These are phyloP conservation scores for Astrothelium macrocarpum DNA, from an alignment of 495 filamentous ascomycete genomes.

Conservation along the genomic window DNA sequence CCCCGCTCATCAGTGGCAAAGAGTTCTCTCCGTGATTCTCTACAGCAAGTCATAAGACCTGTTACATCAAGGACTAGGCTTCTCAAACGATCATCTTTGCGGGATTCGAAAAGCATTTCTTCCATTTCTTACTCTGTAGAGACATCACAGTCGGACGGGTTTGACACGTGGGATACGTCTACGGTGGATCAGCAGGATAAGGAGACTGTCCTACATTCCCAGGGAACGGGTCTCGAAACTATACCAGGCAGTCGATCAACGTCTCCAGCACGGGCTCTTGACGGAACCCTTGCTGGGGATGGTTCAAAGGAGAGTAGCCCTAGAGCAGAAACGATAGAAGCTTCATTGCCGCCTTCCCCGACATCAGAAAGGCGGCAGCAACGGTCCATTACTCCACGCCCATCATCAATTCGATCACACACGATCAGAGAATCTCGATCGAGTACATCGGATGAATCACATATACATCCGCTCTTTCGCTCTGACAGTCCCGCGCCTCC, in stretches of 20 bases:
- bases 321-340: constrained; percentile 10
- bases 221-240: constrained; percentile 44
- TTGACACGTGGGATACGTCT: constrained; percentile 62
- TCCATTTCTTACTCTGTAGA: constrained; percentile 17
- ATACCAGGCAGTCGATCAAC: constrained; percentile 48
- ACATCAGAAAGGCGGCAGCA: constrained; percentile 4
- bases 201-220: constrained; percentile 41
- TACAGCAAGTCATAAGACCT: constrained; percentile 23
- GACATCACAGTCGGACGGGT: constrained; percentile 39
- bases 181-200: constrained; percentile 48
- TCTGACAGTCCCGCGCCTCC: constrained; percentile 63
- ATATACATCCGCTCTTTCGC: constrained; percentile 82
- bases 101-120: constrained; percentile 16
- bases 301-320: neutral
- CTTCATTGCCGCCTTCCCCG: constrained; percentile 10
- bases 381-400: constrained; percentile 9
- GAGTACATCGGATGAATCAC: constrained; percentile 46
- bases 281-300: constrained; percentile 23
- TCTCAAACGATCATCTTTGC: constrained; percentile 14
- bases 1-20: neutral
- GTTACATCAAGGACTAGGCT: constrained; percentile 24
- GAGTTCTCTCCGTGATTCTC: constrained; percentile 10
- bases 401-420: constrained; percentile 13
- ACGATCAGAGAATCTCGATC: constrained; percentile 19
- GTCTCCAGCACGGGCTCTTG: constrained; percentile 29